Base-by-base conservation (phyloP, 2,329 filamentous ascomycete species). In the Arthrobotrys megalospora region DNA sequence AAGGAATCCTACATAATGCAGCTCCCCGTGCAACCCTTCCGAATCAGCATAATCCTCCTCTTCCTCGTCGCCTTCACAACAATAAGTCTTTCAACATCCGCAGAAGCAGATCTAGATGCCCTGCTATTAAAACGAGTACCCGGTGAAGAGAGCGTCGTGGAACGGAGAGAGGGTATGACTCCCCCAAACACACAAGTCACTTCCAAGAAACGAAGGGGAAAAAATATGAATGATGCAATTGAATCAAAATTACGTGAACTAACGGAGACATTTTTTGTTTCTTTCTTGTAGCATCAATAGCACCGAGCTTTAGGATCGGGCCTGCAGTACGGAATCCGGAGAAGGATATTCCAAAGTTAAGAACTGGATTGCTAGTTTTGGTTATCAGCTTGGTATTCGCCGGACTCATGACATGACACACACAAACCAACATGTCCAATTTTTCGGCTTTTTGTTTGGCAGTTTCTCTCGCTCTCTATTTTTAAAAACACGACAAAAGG, bases 1-100 rank as follows among this genome's bases (percentile, higher is more conserved):
- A 78, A 78, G 45, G 75, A 78, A 38, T 68, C 75, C 8, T 78
- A 78, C 67, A 64, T 78, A 12, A 78, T 78, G 75, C 67, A 78
- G 10, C 48, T 78, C 16, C 75, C 75, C 0, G 6, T 78, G 11
- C 67, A 72, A 38, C 75, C 75, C 2, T 52, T 67, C 36, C 43
- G 75, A 6, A 55, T 78, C 19, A 72, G 67, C 43, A 10, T 78
- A 3, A 21, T 78, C 0, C 24, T 78, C 19, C 52, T 78, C 10
- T n/a, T 72, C 38, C 67, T 78, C n/a, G 75, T 78, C 32, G 47
- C 75, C 5, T 78, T 60, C 36, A 66, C 67, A 36, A 71, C 75
- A 16, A 72, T 78, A 34, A 67, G 60, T 34, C 48, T 78, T 41
- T 78, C 75, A 11, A 58, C 67, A 32, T 72, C 75, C 12, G 67